Evolutionary conservation across 2,329 filamentous ascomycete species (phyloP).

Genomic region (Cytospora leucostoma): DNA sequence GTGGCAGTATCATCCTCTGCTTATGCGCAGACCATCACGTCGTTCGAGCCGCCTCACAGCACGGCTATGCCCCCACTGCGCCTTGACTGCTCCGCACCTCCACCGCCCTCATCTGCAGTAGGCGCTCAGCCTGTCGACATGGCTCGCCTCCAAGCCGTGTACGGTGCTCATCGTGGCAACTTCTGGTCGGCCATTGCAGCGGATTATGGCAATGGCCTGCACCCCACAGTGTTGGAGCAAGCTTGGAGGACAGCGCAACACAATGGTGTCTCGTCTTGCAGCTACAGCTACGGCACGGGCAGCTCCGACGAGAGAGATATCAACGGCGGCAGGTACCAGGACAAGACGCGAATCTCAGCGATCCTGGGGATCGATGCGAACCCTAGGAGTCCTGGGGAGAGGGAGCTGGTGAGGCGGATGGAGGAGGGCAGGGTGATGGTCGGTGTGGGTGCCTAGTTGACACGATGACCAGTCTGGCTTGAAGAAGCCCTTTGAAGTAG

Average conservation of each 20-base stretch:
- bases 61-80: constrained; percentile 46
- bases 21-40: constrained; percentile 31
- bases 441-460: constrained; percentile 37
- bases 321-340: constrained; percentile 43
- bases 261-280: constrained; percentile 30
- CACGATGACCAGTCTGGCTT: background rate
- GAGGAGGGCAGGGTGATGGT: constrained; percentile 50
- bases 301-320: constrained; percentile 52
- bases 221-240: constrained; percentile 66
- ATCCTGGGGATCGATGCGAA: constrained; percentile 63
- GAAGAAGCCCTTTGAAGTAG: constrained; percentile 15
- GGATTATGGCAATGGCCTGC: constrained; percentile 68
- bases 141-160: constrained; percentile 67
- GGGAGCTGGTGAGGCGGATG: constrained; percentile 58
- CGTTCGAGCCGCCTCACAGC: constrained; percentile 41
- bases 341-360: constrained; percentile 64
- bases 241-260: constrained; percentile 61
- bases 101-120: constrained; percentile 39
- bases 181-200: constrained; percentile 75
- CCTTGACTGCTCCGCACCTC: constrained; percentile 59
- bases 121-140: constrained; percentile 57
- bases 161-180: constrained; percentile 66
- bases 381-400: constrained; percentile 57
- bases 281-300: constrained; percentile 41
- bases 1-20: constrained; percentile 39